Evolutionary conservation across 2,329 filamentous ascomycete species (phyloP).

Genomic region (Podosphaera leucotricha): DNA sequence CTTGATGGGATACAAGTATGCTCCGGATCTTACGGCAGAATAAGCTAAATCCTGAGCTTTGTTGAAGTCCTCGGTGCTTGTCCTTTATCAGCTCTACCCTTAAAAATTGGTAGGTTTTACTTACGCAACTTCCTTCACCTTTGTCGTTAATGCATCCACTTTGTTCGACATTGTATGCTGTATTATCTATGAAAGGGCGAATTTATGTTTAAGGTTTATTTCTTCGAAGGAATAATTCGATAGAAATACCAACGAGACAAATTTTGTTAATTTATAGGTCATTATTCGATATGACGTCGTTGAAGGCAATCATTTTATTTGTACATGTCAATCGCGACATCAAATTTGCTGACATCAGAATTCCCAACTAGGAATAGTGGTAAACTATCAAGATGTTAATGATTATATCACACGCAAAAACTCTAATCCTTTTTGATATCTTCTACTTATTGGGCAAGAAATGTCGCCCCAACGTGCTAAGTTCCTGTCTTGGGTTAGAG

Average conservation of each 20-base stretch:
- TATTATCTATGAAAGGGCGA: not conserved
- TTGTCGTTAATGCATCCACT: constrained; percentile 11
- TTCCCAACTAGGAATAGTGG: too few species aligned
- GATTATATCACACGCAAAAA: too few species aligned
- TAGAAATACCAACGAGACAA: not conserved
- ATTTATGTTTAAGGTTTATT: not conserved
- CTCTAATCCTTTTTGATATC: too few species aligned
- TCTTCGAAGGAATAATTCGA: not conserved
- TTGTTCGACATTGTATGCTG: constrained; percentile 8
- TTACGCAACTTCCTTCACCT: constrained; percentile 16
- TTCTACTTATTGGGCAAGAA: too few species aligned
- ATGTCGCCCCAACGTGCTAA: too few species aligned
- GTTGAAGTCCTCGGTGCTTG: constrained; percentile 44
- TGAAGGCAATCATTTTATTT: not conserved
- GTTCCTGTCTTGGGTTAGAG: too few species aligned
- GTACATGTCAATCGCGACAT: not conserved
- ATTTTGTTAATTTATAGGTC: not conserved
- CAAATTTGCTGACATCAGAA: too few species aligned
- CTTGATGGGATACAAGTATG: constrained; percentile 73
- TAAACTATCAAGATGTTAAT: too few species aligned
- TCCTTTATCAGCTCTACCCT: constrained; percentile 3
- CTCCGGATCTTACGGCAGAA: constrained; percentile 49
- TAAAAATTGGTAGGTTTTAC: constrained; percentile 3
- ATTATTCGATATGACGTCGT: not conserved
- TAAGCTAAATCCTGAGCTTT: constrained; percentile 38